Conservation (phyloP, 257 asterid species). For the Ocimum tenuiflorum region DNA sequence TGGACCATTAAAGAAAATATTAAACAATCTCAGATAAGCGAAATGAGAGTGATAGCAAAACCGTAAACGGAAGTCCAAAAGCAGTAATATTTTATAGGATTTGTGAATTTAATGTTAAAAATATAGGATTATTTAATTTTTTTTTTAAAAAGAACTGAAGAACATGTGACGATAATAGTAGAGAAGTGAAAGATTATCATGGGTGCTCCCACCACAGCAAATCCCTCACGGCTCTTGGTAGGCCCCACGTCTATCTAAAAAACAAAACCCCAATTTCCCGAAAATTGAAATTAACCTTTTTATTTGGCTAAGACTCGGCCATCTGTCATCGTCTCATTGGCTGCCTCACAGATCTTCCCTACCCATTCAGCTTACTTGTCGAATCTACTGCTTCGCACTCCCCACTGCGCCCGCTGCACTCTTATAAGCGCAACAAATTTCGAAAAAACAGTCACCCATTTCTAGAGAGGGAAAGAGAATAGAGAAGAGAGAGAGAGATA, state of each 20-base stretch:
- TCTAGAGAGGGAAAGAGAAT: not conserved
- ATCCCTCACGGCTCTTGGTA: slow-evolving; percentile 23
- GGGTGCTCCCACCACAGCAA: not conserved
- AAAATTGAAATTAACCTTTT: not conserved
- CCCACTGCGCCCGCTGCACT: slow-evolving; percentile 1
- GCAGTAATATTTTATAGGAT: too few species aligned
- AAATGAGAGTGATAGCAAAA: too few species aligned
- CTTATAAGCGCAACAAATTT: not conserved
- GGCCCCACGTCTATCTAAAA: slow-evolving; percentile 16
- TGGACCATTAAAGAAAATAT: too few species aligned
- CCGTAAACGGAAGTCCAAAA: too few species aligned
- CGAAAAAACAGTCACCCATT: slow-evolving; percentile 6
- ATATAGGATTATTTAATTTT: too few species aligned
- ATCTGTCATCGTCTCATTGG: slow-evolving; percentile 35
- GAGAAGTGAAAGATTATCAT: not conserved
- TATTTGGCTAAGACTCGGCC: slow-evolving; percentile 38
- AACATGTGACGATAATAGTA: too few species aligned
- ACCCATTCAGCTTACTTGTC: too few species aligned
- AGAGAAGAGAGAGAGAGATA: not conserved
- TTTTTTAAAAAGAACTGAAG: too few species aligned
- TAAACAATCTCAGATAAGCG: too few species aligned
- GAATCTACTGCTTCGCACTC: not conserved
- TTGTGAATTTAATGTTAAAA: too few species aligned
- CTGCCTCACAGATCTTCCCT: slow-evolving; percentile 20
- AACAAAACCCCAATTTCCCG: slow-evolving; percentile 17